A percentile compares a stretch with the other conserved stretches of the same genome.
phyloP scores from a whole-genome alignment of 805 yeast genomes.

The Ogataea polymorpha region DNA sequence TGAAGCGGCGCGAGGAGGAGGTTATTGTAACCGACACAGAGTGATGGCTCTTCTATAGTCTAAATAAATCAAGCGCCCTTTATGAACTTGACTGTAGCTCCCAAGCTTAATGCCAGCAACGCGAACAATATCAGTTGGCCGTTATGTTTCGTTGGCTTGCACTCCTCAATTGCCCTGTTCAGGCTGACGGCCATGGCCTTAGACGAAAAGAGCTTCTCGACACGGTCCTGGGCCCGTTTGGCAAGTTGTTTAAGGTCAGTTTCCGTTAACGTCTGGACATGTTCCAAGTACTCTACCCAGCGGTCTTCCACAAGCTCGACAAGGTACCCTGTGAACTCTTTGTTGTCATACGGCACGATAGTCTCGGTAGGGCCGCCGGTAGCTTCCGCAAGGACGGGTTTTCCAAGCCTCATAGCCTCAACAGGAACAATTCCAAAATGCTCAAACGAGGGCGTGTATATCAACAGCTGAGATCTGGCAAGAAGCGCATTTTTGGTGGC shows the following conservation, averaged over 20 bases:
- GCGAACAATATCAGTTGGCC: background rate
- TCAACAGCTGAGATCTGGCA: slow-evolving; percentile 51
- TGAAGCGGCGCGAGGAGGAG: slow-evolving; percentile 27
- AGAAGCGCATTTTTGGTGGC: slow-evolving; percentile 62
- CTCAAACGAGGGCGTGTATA: slow-evolving; percentile 89
- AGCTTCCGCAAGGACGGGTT: slow-evolving; percentile 81
- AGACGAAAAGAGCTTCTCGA: slow-evolving; percentile 40
- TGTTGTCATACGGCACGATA: slow-evolving; percentile 36
- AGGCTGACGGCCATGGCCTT: slow-evolving; percentile 38
- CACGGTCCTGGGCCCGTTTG: slow-evolving; percentile 34
- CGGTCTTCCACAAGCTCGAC: slow-evolving; percentile 42
- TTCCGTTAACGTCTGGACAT: slow-evolving; percentile 29
- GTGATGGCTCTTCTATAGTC: slow-evolving; percentile 6
- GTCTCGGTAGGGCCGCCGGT: slow-evolving; percentile 95
- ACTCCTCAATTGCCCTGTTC: slow-evolving; percentile 14
- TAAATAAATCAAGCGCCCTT: background rate
- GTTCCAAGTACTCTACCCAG: slow-evolving; percentile 54
- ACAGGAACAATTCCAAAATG: slow-evolving; percentile 98
- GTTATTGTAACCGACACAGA: slow-evolving; percentile 35
- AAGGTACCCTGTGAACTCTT: slow-evolving; percentile 56
- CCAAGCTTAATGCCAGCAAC: slow-evolving; percentile 2
- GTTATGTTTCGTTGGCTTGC: slow-evolving; percentile 9
- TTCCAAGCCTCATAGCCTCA: slow-evolving; percentile 84
- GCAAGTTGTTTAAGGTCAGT: slow-evolving; percentile 10
- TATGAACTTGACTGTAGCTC: background rate